Evolutionary conservation across 2,329 filamentous ascomycete species (phyloP).

Genomic region (Phialophora macrospora): DNA sequence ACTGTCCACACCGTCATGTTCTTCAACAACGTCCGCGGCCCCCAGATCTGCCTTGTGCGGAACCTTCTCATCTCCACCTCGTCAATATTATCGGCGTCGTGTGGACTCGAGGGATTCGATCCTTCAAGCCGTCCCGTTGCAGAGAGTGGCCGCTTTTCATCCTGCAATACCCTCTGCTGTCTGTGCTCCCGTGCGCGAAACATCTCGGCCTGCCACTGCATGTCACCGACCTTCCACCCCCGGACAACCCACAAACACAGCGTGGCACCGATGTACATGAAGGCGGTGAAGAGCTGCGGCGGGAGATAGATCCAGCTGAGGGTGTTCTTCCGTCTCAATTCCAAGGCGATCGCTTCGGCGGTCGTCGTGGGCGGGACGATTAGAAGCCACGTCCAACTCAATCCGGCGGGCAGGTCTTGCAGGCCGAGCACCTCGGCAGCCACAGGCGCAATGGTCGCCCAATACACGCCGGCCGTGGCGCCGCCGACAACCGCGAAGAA

Average conservation of each 20-base stretch:
- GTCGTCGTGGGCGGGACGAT: conserved; percentile 59
- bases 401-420: conserved; percentile 59
- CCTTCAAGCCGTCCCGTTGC: background rate
- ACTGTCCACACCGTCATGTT: conserved; percentile 28
- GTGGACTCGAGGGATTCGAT: background rate
- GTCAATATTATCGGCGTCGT: conserved; percentile 9
- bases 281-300: conserved; percentile 61
- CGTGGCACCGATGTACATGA: conserved; percentile 64
- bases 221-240: conserved; percentile 48
- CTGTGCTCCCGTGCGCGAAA: conserved; percentile 16
- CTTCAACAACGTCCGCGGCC: conserved; percentile 22
- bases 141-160: conserved; percentile 16
- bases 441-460: conserved; percentile 63
- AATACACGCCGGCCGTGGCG: conserved; percentile 65
- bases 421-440: conserved; percentile 66
- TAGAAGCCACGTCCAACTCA: conserved; percentile 65
- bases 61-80: conserved; percentile 13
- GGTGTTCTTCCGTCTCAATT: conserved; percentile 54
- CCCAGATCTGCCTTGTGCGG: conserved; percentile 23
- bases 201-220: conserved; percentile 31
- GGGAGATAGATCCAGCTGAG: conserved; percentile 45
- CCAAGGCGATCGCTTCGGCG: conserved; percentile 63
- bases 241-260: conserved; percentile 52
- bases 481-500: conserved; percentile 66
- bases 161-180: conserved; percentile 22